These are phyloP conservation scores for Cladophialophora carrionii DNA, from an alignment of 2,329 filamentous ascomycete species.

Conservation along the genomic window DNA sequence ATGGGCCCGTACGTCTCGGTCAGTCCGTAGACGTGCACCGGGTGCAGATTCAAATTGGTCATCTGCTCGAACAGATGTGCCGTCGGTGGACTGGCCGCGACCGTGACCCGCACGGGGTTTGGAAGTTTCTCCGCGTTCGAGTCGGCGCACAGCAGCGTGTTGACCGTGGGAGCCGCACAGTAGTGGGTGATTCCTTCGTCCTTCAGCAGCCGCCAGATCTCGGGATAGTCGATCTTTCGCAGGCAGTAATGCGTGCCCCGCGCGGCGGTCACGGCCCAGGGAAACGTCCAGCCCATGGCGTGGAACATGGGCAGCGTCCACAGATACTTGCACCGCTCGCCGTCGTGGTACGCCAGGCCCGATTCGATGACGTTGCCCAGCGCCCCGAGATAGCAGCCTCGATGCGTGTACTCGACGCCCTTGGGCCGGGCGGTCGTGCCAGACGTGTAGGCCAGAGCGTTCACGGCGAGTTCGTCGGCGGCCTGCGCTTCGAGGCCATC, in stretches of 20 bases:
- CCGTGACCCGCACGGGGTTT: slow-evolving; percentile 78
- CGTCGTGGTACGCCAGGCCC: slow-evolving; percentile 71
- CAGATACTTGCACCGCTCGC: slow-evolving; percentile 73
- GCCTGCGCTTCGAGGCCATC: slow-evolving; percentile 70
- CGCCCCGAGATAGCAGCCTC: slow-evolving; percentile 81
- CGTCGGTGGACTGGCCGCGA: slow-evolving; percentile 88
- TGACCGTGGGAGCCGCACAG: slow-evolving; percentile 94
- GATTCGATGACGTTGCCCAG: slow-evolving; percentile 87
- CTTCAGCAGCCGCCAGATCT: slow-evolving; percentile 88
- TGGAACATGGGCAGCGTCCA: slow-evolving; percentile 93
- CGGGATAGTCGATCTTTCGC: slow-evolving; percentile 89
- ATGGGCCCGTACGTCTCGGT: slow-evolving; percentile 93
- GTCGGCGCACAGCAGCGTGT: slow-evolving; percentile 84
- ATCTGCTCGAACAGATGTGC: slow-evolving; percentile 92
- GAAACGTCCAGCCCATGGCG: slow-evolving; percentile 76
- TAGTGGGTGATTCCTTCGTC: slow-evolving; percentile 90
- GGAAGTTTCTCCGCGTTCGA: slow-evolving; percentile 72
- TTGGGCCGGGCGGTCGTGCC: slow-evolving; percentile 92
- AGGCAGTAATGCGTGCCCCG: slow-evolving; percentile 94
- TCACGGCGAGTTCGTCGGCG: slow-evolving; percentile 74
- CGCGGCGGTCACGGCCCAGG: slow-evolving; percentile 90
- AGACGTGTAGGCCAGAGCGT: slow-evolving; percentile 91
- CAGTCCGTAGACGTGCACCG: slow-evolving; percentile 89
- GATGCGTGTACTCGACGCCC: slow-evolving; percentile 88
- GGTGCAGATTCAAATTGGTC: slow-evolving; percentile 80